Base-by-base conservation (phyloP, 2,329 filamentous ascomycete genomes). In the Fusarium sp. region DNA sequence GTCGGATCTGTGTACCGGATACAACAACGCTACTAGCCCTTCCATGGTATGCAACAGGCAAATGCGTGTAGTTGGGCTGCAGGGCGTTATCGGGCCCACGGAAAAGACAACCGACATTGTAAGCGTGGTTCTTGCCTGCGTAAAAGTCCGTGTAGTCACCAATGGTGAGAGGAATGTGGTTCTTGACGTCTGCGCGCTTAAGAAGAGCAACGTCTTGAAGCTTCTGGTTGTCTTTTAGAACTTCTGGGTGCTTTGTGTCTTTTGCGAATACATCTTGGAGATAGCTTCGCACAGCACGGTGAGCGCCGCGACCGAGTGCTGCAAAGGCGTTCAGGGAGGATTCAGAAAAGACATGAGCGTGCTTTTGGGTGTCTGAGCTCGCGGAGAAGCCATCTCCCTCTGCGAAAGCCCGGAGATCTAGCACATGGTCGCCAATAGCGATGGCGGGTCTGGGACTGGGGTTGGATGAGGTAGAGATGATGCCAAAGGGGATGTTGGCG, bases 131-230 rank as follows among this genome's bases (percentile, higher is more conserved):
- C 73, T 91, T 81, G 49, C 93, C 92, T 15, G 91, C 93, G 75
- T 93, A 96, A 81, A 95, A 96, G 76, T 96, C 93, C 3, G 92
- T 93, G 77, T 95, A 95, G 76, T 95, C 93, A 33, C 92, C 91
- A 73, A 95, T 93, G 38, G 87, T 83, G 83, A 96, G 88, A 1
- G 93, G 93, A 1, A 95, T 73, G 68, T 95, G 92, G 73, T 86
- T 91, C 63, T 82, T 86, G n/a, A 90, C 86, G 6, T 86, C 85
- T 31, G 77, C 46, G 2, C 74, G 58, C 8, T 72, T 72, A 6
- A 82, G 8, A 15, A 81, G 57, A 8, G 76, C 77, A 2, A 63
- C 38, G 10, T 73, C 56, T 40, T 73, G 74, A 1, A 83, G 75
- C 3, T 64, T 60, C 14, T 76, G 68, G 40, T 83, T 80, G 58